Base-by-base conservation (phyloP, 192 early-diverging fungal species). In the Spizellomyces sp. region DNA sequence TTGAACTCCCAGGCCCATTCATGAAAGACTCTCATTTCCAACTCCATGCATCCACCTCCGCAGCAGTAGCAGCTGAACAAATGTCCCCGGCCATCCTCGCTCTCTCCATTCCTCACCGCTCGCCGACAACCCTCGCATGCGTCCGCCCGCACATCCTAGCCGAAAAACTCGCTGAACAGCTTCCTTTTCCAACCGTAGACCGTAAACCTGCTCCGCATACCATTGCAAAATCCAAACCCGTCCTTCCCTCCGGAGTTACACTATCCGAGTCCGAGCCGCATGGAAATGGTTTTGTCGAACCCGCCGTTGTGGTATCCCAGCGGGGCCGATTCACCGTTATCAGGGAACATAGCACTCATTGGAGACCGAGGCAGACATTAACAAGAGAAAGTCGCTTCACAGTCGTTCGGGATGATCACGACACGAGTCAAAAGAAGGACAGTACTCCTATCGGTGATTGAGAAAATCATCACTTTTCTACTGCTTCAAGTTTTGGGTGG, bases 141-240 rank as follows among this genome's bases (percentile, higher is more conserved):
- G 17, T 54, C 17, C 50, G 50, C 14, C 50, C 50, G 2, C 50
- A 54, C 50, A 4, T 54, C 17, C 50, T 54, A 2, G 50, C 50
- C 50, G 17, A 54, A 54, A 54, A 54, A 19, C 17, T 54, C 14
- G 50, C 50, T 0, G 50, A 54, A 54, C 50, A 54, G 4, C 12
- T n/a, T 54, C 50, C 50, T 19, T 12, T 19, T 19, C 12, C 14
- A n/a, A 12, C 50, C 50, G 4, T n/a, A 12, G 50, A 54, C 17
- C 12, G 14, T 19, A 54, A 54, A 19, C 50, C 50, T 54, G 50
- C 4, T n/a, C 50, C 50, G 12, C 50, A 54, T 19, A 54, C 50
- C 50, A 54, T 54, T 19, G 50, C 50, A 54, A 54, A 54, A 19
- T 54, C 12, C 50, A 54, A 54, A 54, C 50, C 50, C 17, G 50